Conservation (phyloP, 768 basidiomycete genomes). For the Leccinum variicolor region DNA sequence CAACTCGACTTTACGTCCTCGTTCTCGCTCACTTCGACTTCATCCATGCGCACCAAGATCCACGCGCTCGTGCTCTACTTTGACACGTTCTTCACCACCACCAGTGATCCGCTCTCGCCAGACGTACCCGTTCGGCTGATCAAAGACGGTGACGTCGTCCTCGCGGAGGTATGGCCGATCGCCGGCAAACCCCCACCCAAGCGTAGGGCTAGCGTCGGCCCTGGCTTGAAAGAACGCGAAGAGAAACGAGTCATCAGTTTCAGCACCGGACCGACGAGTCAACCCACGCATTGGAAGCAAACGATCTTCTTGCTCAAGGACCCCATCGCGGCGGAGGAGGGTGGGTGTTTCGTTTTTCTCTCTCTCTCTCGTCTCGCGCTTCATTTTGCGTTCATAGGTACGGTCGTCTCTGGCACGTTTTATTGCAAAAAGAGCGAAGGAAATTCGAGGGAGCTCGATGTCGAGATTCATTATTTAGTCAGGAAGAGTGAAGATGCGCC, state of each 20-base stretch:
- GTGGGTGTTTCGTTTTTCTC: slow-evolving; percentile 36
- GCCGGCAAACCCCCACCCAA: slow-evolving; percentile 61
- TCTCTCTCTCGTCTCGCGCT: neutral
- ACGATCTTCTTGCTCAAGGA: slow-evolving; percentile 83
- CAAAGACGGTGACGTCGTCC: slow-evolving; percentile 52
- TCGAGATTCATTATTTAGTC: slow-evolving; percentile 80
- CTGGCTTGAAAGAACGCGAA: slow-evolving; percentile 39
- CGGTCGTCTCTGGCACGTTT: slow-evolving; percentile 75
- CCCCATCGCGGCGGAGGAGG: slow-evolving; percentile 73
- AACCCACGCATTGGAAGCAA: slow-evolving; percentile 96
- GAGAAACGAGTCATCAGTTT: slow-evolving; percentile 58
- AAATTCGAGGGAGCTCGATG: slow-evolving; percentile 86
- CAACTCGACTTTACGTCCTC: slow-evolving; percentile 79
- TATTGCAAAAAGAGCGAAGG: slow-evolving; percentile 72
- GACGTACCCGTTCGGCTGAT: slow-evolving; percentile 52
- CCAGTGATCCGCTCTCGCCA: slow-evolving; percentile 52
- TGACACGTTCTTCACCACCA: slow-evolving; percentile 83
- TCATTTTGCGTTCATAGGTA: slow-evolving; percentile 43
- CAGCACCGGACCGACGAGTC: slow-evolving; percentile 86
- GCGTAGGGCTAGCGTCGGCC: slow-evolving; percentile 56
- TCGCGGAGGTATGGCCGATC: slow-evolving; percentile 82
- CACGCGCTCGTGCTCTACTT: slow-evolving; percentile 89
- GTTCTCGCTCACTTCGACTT: slow-evolving; percentile 69
- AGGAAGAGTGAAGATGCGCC: slow-evolving; percentile 36
- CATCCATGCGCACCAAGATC: slow-evolving; percentile 58